A percentile compares a stretch with the other conserved stretches of the same genome.
phyloP scores from a whole-genome alignment of 192 early-diverging fungal genomes.

The Powellomyces hirtus region DNA sequence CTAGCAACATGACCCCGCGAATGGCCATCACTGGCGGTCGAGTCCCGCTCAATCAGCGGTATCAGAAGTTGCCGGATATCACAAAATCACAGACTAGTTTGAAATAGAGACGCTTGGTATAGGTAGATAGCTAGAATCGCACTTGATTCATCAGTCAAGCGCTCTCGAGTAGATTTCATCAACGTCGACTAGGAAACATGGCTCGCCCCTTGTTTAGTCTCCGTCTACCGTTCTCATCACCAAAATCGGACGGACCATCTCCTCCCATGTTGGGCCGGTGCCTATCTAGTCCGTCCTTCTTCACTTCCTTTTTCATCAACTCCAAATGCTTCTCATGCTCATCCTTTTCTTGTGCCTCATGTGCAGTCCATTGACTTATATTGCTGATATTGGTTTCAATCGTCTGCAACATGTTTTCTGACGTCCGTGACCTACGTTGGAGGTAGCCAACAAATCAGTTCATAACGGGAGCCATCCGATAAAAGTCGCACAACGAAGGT shows the following conservation, averaged over 20 bases:
- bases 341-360: conserved; percentile 27
- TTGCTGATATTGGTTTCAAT: conserved; percentile 54
- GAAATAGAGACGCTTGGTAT: neutral
- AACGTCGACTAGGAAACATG: too few relatives aligned
- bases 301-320: conserved; percentile 29
- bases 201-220: too few relatives aligned
- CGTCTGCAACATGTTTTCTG: conserved; percentile 49
- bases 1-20: neutral
- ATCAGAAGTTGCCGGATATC: conserved; percentile 23
- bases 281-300: neutral
- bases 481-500: too few relatives aligned
- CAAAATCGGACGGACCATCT: neutral
- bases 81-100: neutral
- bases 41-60: conserved; percentile 7
- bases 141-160: too few relatives aligned
- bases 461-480: too few relatives aligned
- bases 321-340: conserved; percentile 32
- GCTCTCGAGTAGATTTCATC: too few relatives aligned
- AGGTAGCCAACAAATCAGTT: neutral
- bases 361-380: conserved; percentile 35
- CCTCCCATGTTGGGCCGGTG: neutral
- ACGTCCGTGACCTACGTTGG: conserved; percentile 50
- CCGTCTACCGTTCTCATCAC: neutral
- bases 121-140: too few relatives aligned
- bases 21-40: conserved; percentile 24